Conservation (phyloP, 106 monocot genomes). For the Iris macrosiphon region DNA sequence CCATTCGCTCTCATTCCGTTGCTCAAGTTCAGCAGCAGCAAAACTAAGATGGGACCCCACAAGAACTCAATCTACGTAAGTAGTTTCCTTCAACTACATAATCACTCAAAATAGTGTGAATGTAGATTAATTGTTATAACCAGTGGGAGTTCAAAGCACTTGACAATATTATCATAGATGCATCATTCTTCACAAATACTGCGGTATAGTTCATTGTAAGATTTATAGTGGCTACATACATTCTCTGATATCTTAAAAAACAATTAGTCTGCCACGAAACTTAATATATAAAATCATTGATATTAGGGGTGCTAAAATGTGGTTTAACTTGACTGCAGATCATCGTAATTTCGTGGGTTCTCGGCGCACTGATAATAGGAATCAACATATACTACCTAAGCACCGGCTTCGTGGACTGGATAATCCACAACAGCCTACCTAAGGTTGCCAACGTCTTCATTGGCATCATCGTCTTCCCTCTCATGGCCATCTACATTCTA, state of each 20-base stretch:
- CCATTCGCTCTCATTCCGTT: conserved; percentile 86
- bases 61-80: conserved; percentile 77
- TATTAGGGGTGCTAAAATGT: too few species aligned
- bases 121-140: too few species aligned
- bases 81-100: too few species aligned
- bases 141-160: too few species aligned
- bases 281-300: too few species aligned
- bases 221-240: too few species aligned
- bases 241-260: too few species aligned
- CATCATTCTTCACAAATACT: too few species aligned
- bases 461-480: conserved; percentile 65
- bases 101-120: too few species aligned
- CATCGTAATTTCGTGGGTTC: conserved; percentile 56
- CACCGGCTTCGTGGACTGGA: conserved; percentile 58
- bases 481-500: conserved; percentile 59
- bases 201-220: too few species aligned
- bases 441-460: conserved; percentile 43
- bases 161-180: too few species aligned
- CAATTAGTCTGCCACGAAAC: too few species aligned
- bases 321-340: conserved; percentile 51
- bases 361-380: conserved; percentile 46
- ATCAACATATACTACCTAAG: conserved; percentile 80
- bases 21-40: conserved; percentile 75
- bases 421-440: conserved; percentile 51
- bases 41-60: conserved; percentile 71